Evolutionary conservation across 169 alveolate genomes (phyloP).

Genomic region (Cryptosporidium xiaoi): DNA sequence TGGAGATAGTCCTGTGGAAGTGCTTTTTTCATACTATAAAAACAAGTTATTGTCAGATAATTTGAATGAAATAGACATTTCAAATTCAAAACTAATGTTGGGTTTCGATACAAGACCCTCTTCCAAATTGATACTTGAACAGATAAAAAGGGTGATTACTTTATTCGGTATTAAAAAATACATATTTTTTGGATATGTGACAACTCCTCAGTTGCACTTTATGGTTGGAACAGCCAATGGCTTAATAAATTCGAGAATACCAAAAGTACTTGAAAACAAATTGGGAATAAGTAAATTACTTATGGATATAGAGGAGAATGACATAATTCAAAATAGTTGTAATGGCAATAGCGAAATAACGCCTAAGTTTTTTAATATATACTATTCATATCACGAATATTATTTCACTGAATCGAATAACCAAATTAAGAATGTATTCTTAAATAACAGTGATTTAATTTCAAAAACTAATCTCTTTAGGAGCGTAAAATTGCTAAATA

Average conservation of each 20-base stretch:
- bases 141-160: slow-evolving; percentile 4
- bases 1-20: slow-evolving; percentile 19
- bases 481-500: no score
- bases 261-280: background rate
- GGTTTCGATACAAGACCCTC: slow-evolving; percentile 81
- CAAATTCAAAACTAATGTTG: slow-evolving; percentile 57
- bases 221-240: slow-evolving; percentile 75
- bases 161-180: background rate
- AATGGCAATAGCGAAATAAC: background rate
- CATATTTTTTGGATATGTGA: slow-evolving; percentile 65
- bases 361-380: slow-evolving; percentile 3
- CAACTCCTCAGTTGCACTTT: slow-evolving; percentile 87
- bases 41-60: background rate
- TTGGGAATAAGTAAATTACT: background rate
- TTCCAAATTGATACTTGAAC: slow-evolving; percentile 16
- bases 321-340: background rate
- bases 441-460: background rate
- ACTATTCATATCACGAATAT: slow-evolving; percentile 50
- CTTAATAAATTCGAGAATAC: background rate
- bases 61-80: slow-evolving; percentile 7
- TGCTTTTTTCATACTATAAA: background rate
- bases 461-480: no score
- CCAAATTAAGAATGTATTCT: background rate
- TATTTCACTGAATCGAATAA: slow-evolving; percentile 7
- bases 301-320: background rate